Conservation (phyloP, 2,329 filamentous ascomycete genomes). For the Dactylellina cionopaga region DNA sequence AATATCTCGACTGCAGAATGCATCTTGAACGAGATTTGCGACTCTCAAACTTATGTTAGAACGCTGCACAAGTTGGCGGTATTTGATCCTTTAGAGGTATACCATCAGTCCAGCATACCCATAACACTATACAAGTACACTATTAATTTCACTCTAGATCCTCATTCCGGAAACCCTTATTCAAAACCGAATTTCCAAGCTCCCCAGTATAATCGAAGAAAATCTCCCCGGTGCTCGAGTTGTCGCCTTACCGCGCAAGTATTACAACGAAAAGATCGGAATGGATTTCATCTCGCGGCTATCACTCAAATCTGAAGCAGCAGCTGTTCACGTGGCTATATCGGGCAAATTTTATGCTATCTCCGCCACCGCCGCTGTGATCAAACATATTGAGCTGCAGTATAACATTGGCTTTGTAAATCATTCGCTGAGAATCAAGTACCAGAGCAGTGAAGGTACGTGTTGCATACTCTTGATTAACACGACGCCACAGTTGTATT, state of each 20-base stretch:
- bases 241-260: constrained; percentile 75
- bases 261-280: constrained; percentile 83
- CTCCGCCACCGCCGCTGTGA: constrained; percentile 55
- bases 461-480: not conserved
- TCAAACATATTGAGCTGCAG: constrained; percentile 81
- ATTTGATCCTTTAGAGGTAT: constrained; percentile 73
- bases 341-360: constrained; percentile 57
- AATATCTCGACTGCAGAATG: constrained; percentile 77
- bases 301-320: constrained; percentile 81
- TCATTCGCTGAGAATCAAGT: constrained; percentile 86
- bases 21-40: constrained; percentile 87
- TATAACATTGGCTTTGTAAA: constrained; percentile 74
- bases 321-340: constrained; percentile 68
- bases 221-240: constrained; percentile 73
- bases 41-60: constrained; percentile 89
- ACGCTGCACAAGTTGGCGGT: constrained; percentile 87
- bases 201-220: constrained; percentile 73
- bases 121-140: not conserved
- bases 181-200: constrained; percentile 20
- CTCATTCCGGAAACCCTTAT: constrained; percentile 71
- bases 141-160: constrained; percentile 65
- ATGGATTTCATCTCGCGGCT: constrained; percentile 80
- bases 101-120: not conserved
- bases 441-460: constrained; percentile 66
- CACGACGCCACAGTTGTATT: not conserved